Conservation (phyloP, 1,284 basidiomycete species). For the Apiotrichum brassicae region DNA sequence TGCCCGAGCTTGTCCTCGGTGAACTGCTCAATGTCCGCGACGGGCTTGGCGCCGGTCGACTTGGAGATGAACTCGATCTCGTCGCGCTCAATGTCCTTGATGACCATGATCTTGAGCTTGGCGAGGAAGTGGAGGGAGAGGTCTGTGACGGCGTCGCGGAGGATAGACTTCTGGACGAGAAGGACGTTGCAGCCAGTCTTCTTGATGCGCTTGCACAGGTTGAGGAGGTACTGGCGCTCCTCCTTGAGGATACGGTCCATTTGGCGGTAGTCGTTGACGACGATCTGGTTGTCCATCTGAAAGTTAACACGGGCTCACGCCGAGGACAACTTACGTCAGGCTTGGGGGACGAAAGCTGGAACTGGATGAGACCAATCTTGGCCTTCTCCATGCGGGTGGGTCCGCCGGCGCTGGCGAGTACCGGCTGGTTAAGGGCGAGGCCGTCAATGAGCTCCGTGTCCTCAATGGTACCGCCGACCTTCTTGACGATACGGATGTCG, state of each 20-base stretch:
- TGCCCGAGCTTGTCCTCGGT: constrained; percentile 98
- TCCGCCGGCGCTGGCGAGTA: constrained; percentile 81
- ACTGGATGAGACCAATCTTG: constrained; percentile 97
- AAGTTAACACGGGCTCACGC: background rate
- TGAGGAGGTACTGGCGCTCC: constrained; percentile 94
- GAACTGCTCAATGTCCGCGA: constrained; percentile 96
- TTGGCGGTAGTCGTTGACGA: constrained; percentile 98
- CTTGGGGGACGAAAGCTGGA: constrained; percentile 96
- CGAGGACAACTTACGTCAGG: constrained; percentile 56
- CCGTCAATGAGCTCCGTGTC: constrained; percentile 97
- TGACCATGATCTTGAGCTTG: constrained; percentile 91
- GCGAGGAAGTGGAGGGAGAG: constrained; percentile 98
- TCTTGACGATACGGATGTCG: constrained; percentile 95
- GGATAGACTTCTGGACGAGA: constrained; percentile 97
- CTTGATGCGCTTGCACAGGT: constrained; percentile 99
- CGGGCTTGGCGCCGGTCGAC: constrained; percentile 89
- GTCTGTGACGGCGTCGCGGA: constrained; percentile 97
- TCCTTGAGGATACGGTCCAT: constrained; percentile 99
- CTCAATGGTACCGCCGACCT: constrained; percentile 98
- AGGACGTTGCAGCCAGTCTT: constrained; percentile 99
- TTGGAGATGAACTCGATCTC: constrained; percentile 97
- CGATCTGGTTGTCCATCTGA: constrained; percentile 95
- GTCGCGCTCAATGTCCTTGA: constrained; percentile 97
- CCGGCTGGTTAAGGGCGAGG: constrained; percentile 92
- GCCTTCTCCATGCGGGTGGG: constrained; percentile 96